phyloP scores from a whole-genome alignment of 257 asterid species.

The Catharanthus roseus region DNA sequence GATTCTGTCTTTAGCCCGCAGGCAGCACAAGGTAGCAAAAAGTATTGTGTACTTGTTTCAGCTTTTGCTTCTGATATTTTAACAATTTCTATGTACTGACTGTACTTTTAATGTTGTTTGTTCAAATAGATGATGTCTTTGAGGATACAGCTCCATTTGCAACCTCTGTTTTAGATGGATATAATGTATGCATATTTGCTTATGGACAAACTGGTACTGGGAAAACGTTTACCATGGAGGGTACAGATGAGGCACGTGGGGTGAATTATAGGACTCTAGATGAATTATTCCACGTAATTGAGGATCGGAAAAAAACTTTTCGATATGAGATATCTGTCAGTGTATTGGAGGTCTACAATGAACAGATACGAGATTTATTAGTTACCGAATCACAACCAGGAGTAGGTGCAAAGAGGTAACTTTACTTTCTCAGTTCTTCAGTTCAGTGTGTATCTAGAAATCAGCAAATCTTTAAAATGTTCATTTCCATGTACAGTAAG shows the following conservation, averaged over 20 bases:
- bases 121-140: slow-evolving; percentile 62
- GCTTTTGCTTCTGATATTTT: not conserved
- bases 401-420: slow-evolving; percentile 55
- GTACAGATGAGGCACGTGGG: slow-evolving; percentile 85
- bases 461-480: not conserved
- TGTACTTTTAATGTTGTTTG: slow-evolving; percentile 16
- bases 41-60: not conserved
- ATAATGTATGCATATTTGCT: slow-evolving; percentile 86
- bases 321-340: slow-evolving; percentile 74
- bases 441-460: not conserved
- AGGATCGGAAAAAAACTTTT: slow-evolving; percentile 63
- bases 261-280: slow-evolving; percentile 90
- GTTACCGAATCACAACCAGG: slow-evolving; percentile 56
- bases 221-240: slow-evolving; percentile 96
- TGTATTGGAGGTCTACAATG: slow-evolving; percentile 93
- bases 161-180: slow-evolving; percentile 88
- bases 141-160: slow-evolving; percentile 90
- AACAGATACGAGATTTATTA: slow-evolving; percentile 80
- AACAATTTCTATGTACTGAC: not conserved
- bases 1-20: slow-evolving; percentile 81
- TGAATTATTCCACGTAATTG: slow-evolving; percentile 66
- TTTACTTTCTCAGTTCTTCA: not conserved
- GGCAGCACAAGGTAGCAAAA: slow-evolving; percentile 65
- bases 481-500: not conserved
- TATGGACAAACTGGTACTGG: slow-evolving; percentile 99